phyloP scores from a whole-genome alignment of 192 early-diverging fungal species.

The Rhizophagus sp. region DNA sequence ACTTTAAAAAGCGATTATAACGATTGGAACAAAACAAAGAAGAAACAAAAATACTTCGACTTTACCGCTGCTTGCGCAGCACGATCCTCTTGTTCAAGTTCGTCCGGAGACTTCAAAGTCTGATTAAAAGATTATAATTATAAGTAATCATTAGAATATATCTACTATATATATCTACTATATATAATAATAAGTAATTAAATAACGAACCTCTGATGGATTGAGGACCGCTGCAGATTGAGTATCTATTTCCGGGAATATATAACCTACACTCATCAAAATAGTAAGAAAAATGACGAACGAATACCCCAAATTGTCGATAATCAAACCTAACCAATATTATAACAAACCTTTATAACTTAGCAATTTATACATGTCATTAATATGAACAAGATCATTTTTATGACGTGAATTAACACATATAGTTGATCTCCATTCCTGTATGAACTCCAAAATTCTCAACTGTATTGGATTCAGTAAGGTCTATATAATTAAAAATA shows the following conservation, averaged over 20 bases:
- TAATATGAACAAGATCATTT: slow-evolving; percentile 91
- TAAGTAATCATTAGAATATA: slow-evolving; percentile 20
- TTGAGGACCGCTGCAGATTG: slow-evolving; percentile 67
- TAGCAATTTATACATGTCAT: slow-evolving; percentile 92
- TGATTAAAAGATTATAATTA: slow-evolving; percentile 31
- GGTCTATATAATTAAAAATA: slow-evolving; percentile 32
- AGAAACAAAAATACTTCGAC: slow-evolving; percentile 23
- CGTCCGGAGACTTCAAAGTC: slow-evolving; percentile 86
- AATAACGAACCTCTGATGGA: slow-evolving; percentile 46
- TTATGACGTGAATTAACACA: slow-evolving; percentile 87
- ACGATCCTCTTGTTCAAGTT: slow-evolving; percentile 94
- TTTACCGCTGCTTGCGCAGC: slow-evolving; percentile 78
- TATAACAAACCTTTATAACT: slow-evolving; percentile 72
- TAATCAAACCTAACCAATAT: too few relatives aligned
- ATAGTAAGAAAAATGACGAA: background rate
- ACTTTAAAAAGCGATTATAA: background rate
- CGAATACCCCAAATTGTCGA: slow-evolving; percentile 24
- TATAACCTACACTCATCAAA: slow-evolving; percentile 57
- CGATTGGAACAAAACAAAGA: background rate
- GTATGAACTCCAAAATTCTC: slow-evolving; percentile 88
- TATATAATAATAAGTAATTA: background rate
- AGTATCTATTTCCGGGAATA: slow-evolving; percentile 67
- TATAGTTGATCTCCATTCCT: slow-evolving; percentile 92
- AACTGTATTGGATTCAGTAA: slow-evolving; percentile 75
- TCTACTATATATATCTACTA: slow-evolving; percentile 19